A percentile compares a stretch with the other conserved stretches of the same genome.
Evolutionary conservation across 352 stramenopile genomes (phyloP).

Genomic region (Phytophthora podocarpi): DNA sequence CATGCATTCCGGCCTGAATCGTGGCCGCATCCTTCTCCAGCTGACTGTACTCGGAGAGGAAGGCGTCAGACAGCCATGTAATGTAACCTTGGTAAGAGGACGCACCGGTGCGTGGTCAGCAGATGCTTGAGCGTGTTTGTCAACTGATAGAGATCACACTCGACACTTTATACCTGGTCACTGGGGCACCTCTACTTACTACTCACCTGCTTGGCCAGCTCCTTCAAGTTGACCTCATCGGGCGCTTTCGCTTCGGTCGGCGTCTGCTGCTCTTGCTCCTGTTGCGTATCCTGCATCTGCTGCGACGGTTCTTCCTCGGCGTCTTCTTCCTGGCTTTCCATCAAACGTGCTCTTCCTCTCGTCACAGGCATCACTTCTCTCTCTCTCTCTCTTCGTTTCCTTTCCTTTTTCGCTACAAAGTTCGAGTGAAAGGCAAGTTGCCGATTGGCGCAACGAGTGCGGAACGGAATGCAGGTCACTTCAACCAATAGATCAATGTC

Average conservation of each 20-base stretch:
- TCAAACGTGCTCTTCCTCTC: conserved; percentile 36
- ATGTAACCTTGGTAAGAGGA: no score
- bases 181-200: neutral
- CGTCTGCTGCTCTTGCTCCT: conserved; percentile 22
- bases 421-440: conserved; percentile 25
- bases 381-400: neutral
- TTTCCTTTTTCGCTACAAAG: conserved; percentile 15
- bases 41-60: conserved; percentile 32
- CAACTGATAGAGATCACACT: conserved; percentile 9
- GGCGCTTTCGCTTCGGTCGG: conserved; percentile 11
- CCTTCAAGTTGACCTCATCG: conserved; percentile 30
- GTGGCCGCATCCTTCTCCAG: conserved; percentile 53
- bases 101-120: conserved; percentile 37
- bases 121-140: conserved; percentile 41
- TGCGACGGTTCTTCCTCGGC: conserved; percentile 14
- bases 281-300: conserved; percentile 16
- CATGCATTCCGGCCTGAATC: conserved; percentile 69
- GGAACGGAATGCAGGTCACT: conserved; percentile 38
- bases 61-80: conserved; percentile 18
- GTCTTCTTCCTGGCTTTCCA: conserved; percentile 36
- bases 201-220: conserved; percentile 35
- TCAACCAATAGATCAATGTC: conserved; percentile 42
- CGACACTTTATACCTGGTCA: neutral
- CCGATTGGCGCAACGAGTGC: conserved; percentile 7
- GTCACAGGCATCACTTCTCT: conserved; percentile 35